These are phyloP conservation scores for Dorcoceras hygrometricum DNA, from an alignment of 257 asterid species.

Conservation along the genomic window DNA sequence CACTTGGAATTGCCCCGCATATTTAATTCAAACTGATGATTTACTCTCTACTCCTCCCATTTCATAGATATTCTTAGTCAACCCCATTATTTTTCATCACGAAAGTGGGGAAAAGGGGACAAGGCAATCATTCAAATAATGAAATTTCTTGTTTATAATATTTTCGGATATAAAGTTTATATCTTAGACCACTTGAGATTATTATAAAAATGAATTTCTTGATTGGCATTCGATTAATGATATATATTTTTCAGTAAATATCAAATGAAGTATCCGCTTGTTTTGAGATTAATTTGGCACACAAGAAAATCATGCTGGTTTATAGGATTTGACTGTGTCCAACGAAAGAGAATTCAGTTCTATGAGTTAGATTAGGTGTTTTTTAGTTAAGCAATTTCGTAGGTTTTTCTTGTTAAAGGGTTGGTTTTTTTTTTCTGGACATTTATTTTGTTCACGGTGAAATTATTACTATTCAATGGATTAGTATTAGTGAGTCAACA, in stretches of 20 bases:
- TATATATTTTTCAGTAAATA: too few relatives aligned
- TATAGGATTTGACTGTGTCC: constrained; percentile 23
- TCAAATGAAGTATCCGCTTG: too few relatives aligned
- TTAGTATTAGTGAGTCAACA: constrained; percentile 23
- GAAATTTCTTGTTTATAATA: too few relatives aligned
- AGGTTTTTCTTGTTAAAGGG: constrained; percentile 17
- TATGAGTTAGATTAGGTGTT: constrained; percentile 22
- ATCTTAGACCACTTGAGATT: too few relatives aligned
- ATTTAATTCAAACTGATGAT: neutral
- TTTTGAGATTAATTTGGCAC: neutral
- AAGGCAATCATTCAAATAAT: too few relatives aligned
- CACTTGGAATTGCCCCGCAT: constrained; percentile 20
- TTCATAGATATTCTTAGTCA: constrained; percentile 10
- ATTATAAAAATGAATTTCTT: too few relatives aligned
- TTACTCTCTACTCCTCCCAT: constrained; percentile 8
- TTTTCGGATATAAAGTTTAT: too few relatives aligned
- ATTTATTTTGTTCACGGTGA: constrained; percentile 8
- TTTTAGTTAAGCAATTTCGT: constrained; percentile 27
- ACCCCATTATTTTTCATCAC: too few relatives aligned
- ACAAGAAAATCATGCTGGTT: neutral
- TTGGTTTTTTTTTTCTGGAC: constrained; percentile 20
- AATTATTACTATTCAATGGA: constrained; percentile 18
- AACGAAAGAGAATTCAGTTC: constrained; percentile 26
- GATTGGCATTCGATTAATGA: too few relatives aligned
- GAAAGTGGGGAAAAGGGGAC: too few relatives aligned